Percentiles rank a stretch among this genome's conserved stretches.
phyloP scores from a whole-genome alignment of 2,329 filamentous ascomycete genomes.

The Bisporella sp. region DNA sequence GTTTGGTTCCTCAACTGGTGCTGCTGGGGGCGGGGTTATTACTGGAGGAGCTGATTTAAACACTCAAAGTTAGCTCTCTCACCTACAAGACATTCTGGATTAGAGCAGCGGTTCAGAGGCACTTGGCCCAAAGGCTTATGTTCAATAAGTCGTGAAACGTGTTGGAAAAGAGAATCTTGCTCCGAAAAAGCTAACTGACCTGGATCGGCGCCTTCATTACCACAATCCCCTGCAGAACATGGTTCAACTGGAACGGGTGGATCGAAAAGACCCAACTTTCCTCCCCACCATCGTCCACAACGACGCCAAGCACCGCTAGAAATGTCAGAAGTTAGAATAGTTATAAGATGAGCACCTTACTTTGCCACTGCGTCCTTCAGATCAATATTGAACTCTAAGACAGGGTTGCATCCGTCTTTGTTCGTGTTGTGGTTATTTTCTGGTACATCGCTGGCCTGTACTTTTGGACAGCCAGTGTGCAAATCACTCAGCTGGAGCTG shows the following conservation, averaged over 20 bases:
- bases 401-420: slow-evolving; percentile 11
- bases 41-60: too few relatives aligned
- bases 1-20: too few relatives aligned
- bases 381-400: slow-evolving; percentile 19
- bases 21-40: too few relatives aligned
- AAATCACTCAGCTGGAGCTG: slow-evolving; percentile 27
- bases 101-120: too few relatives aligned
- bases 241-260: slow-evolving; percentile 28
- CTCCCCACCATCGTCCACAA: background rate
- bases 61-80: too few relatives aligned
- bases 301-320: background rate
- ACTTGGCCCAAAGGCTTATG: too few relatives aligned
- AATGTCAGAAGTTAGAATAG: background rate
- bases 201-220: too few relatives aligned
- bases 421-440: background rate
- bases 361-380: background rate
- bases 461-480: slow-evolving; percentile 5
- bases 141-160: too few relatives aligned
- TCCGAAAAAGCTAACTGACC: too few relatives aligned
- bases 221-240: background rate
- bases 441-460: background rate
- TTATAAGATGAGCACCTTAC: background rate
- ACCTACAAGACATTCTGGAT: too few relatives aligned
- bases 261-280: slow-evolving; percentile 31
- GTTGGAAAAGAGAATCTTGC: too few relatives aligned